Base-by-base conservation (phyloP, 192 early-diverging fungal species). In the Backusella macrospora region DNA sequence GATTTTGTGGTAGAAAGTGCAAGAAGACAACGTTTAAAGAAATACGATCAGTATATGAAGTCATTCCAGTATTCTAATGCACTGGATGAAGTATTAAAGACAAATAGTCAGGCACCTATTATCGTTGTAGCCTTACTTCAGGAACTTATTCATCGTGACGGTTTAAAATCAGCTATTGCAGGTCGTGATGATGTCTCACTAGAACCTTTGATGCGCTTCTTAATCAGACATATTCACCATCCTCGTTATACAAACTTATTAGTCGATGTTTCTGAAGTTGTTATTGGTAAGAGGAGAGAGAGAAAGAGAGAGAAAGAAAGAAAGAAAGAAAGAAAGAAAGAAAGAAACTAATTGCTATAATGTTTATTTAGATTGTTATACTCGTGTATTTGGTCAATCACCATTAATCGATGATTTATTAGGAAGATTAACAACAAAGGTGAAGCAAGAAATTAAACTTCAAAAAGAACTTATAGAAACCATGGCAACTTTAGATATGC, bases 1-100 rank as follows among this genome's bases (percentile, higher is more conserved):
- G 96, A 96, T 78, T 86, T 95, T 74, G 83, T 85, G 55, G 86
- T 98, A 37, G 96, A 96, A 80, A 75, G 85, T 23, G 81, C 80
- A 73, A 85, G 89, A 70, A 80, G 83, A 65, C 82, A 84, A 59
- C 85, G 86, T 8, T 82, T 98, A 42, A 82, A 88, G 23, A 80
- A 86, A 73, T 99, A 96, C 75, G 96, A 99, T 85, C 80, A 89
- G 70, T 87, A 88, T 37, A 79, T 99, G 78, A 93, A 91, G 70
- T 85, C 80, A 46, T 99, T 98, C 83, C 87, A 95, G 73, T 97
- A 96, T 74, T 87, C 86, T 16, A 92, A 95, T 47, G 97, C 97
- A 14, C 81, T 99, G 26, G 96, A 99, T 80, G 89, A 91, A 9
- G 90, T 91, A 55, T 73, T 99, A 71, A 82, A 86, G 40, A 88